These are phyloP conservation scores for Aspergillus quadrilineatus DNA, from an alignment of 2,329 filamentous ascomycete genomes.

Conservation along the genomic window DNA sequence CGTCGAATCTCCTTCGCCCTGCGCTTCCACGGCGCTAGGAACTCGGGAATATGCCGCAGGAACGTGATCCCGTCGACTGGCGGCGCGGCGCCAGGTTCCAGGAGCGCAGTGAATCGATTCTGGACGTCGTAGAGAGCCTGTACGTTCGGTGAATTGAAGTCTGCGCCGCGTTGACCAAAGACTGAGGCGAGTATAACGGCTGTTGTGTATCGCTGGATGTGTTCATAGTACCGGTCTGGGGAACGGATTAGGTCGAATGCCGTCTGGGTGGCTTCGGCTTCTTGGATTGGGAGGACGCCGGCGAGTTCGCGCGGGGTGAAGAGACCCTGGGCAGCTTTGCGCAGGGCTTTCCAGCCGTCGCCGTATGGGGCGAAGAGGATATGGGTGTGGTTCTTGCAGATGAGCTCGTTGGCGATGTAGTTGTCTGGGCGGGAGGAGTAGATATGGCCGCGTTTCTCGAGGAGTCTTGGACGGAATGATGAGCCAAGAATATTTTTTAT, in stretches of 20 bases:
- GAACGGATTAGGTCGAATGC: not conserved
- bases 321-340: constrained; percentile 1
- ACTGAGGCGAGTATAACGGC: constrained; percentile 3
- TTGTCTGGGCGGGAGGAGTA: constrained; percentile 6
- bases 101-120: not conserved
- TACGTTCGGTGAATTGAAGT: not conserved
- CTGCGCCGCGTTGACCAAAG: not conserved
- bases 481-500: no score
- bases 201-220: constrained; percentile 4
- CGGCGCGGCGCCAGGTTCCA: constrained; percentile 2
- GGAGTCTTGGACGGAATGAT: not conserved
- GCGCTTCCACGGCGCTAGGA: constrained; percentile 3
- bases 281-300: not conserved
- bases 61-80: constrained; percentile 2
- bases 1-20: not conserved
- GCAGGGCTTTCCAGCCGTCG: not conserved
- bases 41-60: constrained; percentile 1
- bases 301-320: not conserved
- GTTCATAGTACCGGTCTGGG: not conserved
- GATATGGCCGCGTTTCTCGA: constrained; percentile 6
- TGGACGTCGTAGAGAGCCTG: constrained; percentile 3
- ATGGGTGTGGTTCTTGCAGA: constrained; percentile 6
- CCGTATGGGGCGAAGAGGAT: constrained; percentile 7
- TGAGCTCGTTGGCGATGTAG: constrained; percentile 11
- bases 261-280: constrained; percentile 5